These are phyloP conservation scores for Ogataea hybrid DNA, from an alignment of 1,139 yeast genomes.

Conservation along the genomic window DNA sequence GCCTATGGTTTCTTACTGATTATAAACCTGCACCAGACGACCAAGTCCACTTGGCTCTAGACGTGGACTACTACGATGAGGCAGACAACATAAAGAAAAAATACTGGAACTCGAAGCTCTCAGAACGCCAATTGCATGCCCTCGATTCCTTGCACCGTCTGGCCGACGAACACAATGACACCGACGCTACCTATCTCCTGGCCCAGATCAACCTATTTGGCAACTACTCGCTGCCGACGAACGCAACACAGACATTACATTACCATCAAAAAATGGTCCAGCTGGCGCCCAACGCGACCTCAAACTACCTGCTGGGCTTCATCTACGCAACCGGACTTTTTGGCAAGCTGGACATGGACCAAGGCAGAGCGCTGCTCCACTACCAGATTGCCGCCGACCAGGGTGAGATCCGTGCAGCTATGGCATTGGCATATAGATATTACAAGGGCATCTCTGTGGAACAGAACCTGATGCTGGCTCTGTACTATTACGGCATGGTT, in stretches of 20 bases:
- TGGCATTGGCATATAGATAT: constrained; percentile 73
- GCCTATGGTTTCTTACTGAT: constrained; percentile 3
- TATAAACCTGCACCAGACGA: constrained; percentile 1
- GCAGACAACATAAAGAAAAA: no score
- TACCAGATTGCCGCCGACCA: constrained; percentile 69
- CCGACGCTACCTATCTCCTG: no score
- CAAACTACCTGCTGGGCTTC: constrained; percentile 78
- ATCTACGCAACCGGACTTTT: constrained; percentile 80
- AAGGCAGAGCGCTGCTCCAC: constrained; percentile 64
- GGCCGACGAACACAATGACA: no score
- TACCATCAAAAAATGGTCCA: constrained; percentile 47
- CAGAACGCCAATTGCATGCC: no score
- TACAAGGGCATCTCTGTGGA: constrained; percentile 62
- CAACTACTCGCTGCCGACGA: no score
- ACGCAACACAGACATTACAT: no score
- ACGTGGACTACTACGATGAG: constrained; percentile 22
- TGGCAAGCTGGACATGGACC: constrained; percentile 64
- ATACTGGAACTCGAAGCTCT: no score
- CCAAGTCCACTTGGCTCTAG: constrained; percentile 8
- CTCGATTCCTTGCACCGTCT: no score
- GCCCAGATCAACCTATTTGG: no score
- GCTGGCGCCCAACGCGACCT: constrained; percentile 39
- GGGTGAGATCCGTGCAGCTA: constrained; percentile 63
- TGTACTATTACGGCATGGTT: constrained; percentile 56
- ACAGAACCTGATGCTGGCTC: constrained; percentile 51